Conservation (phyloP, 768 basidiomycete genomes). For the Pseudohyphozyma bogoriensis region DNA sequence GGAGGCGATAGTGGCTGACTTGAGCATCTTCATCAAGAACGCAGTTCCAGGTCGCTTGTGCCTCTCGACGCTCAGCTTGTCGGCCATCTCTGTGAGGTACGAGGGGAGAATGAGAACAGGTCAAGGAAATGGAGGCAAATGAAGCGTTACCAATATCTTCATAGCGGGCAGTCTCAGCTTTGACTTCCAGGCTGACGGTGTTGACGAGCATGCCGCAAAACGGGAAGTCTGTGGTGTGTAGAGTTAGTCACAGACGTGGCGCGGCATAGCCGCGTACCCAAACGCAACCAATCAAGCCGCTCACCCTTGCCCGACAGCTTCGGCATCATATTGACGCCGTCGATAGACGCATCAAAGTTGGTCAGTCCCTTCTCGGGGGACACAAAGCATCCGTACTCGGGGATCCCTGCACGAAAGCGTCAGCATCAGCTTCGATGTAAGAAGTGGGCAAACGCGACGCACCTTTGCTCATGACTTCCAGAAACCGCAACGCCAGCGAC, state of each 20-base stretch:
- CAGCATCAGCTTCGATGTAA: neutral
- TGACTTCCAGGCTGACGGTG: constrained; percentile 63
- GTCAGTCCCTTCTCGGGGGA: constrained; percentile 77
- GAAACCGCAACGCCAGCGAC: constrained; percentile 54
- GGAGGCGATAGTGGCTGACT: neutral
- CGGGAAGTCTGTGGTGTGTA: constrained; percentile 55
- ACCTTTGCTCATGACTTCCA: constrained; percentile 68
- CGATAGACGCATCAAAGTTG: constrained; percentile 55
- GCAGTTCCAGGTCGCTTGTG: constrained; percentile 54
- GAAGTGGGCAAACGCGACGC: neutral
- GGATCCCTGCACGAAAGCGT: constrained; percentile 50
- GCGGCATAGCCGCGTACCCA: no score
- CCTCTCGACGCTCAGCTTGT: constrained; percentile 62
- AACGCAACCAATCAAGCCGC: neutral
- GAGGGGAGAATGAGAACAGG: constrained; percentile 26
- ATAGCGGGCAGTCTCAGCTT: constrained; percentile 26
- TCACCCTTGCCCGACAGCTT: constrained; percentile 6
- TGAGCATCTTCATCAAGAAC: constrained; percentile 62
- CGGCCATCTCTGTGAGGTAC: constrained; percentile 49
- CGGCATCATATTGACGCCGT: constrained; percentile 27
- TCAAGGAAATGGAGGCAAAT: constrained; percentile 56
- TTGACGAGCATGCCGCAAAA: constrained; percentile 87
- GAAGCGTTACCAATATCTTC: constrained; percentile 1
- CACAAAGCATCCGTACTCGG: constrained; percentile 88
- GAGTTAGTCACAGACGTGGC: constrained; percentile 47